Conservation (phyloP, 78 protist genomes). For the Mastigamoeba balamuthi region DNA sequence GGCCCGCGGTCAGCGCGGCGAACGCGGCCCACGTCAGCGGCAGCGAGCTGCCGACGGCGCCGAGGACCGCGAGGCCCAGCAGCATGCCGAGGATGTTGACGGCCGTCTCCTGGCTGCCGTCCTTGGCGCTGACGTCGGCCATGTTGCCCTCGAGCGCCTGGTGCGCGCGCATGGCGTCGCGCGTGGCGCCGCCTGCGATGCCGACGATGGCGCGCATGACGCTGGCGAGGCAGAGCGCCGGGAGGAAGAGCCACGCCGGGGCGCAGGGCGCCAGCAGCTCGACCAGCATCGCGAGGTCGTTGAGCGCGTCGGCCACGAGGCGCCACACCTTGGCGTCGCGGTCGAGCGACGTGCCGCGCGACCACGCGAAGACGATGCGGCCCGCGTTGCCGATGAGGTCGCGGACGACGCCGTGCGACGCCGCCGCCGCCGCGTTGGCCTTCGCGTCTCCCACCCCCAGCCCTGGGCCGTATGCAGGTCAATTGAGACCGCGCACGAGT, state of each 20-base stretch:
- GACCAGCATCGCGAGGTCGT: constrained; percentile 45
- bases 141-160: constrained; percentile 37
- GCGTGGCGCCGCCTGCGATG: constrained; percentile 50
- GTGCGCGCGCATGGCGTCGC: constrained; percentile 32
- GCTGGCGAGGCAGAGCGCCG: constrained; percentile 1
- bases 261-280: constrained; percentile 30
- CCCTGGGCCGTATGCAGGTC: too few species aligned
- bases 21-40: neutral
- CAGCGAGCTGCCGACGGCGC: neutral
- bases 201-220: constrained; percentile 31
- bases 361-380: constrained; percentile 7
- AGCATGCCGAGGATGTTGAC: neutral
- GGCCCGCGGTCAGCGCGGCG: neutral
- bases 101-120: constrained; percentile 46
- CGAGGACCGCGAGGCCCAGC: neutral
- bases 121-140: constrained; percentile 55
- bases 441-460: constrained; percentile 41
- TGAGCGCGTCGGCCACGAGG: constrained; percentile 33
- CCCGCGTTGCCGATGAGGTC: neutral
- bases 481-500: too few species aligned
- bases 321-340: constrained; percentile 47
- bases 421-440: constrained; percentile 30
- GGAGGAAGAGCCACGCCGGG: neutral
- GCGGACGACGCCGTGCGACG: neutral
- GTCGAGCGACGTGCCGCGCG: constrained; percentile 24